A percentile compares a stretch with the other conserved stretches of the same genome.
These are phyloP conservation scores for Aspergillus aculeatinus DNA, from an alignment of 2,329 filamentous ascomycete species.

Conservation along the genomic window DNA sequence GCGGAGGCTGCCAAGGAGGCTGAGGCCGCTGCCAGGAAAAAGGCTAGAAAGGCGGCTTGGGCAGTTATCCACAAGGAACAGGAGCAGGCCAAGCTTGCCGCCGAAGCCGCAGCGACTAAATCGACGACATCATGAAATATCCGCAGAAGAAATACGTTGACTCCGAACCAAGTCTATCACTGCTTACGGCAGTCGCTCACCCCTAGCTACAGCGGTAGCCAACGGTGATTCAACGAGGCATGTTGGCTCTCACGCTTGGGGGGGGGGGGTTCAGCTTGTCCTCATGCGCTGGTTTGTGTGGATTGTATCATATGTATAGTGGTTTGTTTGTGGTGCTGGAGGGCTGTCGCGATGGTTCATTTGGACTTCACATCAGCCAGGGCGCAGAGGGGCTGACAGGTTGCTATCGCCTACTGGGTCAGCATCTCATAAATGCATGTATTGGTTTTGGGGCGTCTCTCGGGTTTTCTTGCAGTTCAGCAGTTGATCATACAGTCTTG, in stretches of 20 bases:
- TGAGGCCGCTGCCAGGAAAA: not conserved
- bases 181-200: not conserved
- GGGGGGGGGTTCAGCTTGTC: not conserved
- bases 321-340: constrained; percentile 14
- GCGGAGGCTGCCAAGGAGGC: no score
- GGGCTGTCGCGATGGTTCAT: not conserved
- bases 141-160: not conserved
- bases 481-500: not conserved
- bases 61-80: no score
- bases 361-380: not conserved
- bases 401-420: not conserved
- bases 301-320: constrained; percentile 23
- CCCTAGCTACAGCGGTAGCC: not conserved
- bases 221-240: not conserved
- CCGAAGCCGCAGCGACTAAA: not conserved
- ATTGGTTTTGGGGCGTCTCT: not conserved
- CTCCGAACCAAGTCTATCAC: not conserved
- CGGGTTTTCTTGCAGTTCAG: not conserved
- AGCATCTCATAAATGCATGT: not conserved
- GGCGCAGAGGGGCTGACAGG: not conserved
- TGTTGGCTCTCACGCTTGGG: not conserved
- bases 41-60: not conserved
- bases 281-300: constrained; percentile 1
- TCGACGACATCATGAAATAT: not conserved
- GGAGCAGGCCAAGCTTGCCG: not conserved